Evolutionary conservation across 2,329 filamentous ascomycete species (phyloP), one percentile per base, ranked within the genome.

Genomic region (Torrubiella hemipterigena): DNA sequence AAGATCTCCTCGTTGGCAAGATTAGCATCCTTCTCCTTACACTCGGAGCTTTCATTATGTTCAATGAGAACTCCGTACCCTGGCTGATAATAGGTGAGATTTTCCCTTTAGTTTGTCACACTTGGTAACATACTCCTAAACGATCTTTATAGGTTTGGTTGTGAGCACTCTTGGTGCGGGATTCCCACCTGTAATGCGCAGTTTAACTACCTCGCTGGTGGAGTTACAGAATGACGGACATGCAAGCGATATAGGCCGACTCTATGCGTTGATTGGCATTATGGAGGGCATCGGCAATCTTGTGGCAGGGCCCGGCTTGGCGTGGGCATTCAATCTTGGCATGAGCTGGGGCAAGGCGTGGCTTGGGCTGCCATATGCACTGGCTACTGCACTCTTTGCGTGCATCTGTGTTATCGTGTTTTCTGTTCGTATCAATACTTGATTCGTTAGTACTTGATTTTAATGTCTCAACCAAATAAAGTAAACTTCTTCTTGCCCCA

Each of bases 221-320:
- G 23, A 26, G 12, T 26, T 14, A 6, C 23, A 26, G 7, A 12
- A 26, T 14, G 23, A 12, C 7, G 15, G 23, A 12, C 23, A 26
- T 12, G 15, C 23, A n/a, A 26, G 7, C n/a, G 23, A 26, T n/a
- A n/a, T 26, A 13, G 23, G 23, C 6, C 23, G 23, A 12, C 23
- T 26, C 6, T 26, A 26, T n/a, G 23, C 23, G 12, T 6, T 26
- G 12, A 26, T 26, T 26, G 7, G 12, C n/a, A 14, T n/a, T 14
- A 13, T 13, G 7, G 28, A 30, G 18, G 28, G 28, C n/a, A 13
- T 30, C 28, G 28, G 28, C 8, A 21, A 13, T 10, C 28, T 30
- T 6, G 28, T 21, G 17, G 28, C 28, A 19, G 28, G 28, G 10
- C 28, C 28, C n/a, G 28, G 17, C 15, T 20, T 30, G 28, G 15